Evolutionary conservation across 2,329 filamentous ascomycete genomes (phyloP).

Genomic region (Ascochyta lentis): DNA sequence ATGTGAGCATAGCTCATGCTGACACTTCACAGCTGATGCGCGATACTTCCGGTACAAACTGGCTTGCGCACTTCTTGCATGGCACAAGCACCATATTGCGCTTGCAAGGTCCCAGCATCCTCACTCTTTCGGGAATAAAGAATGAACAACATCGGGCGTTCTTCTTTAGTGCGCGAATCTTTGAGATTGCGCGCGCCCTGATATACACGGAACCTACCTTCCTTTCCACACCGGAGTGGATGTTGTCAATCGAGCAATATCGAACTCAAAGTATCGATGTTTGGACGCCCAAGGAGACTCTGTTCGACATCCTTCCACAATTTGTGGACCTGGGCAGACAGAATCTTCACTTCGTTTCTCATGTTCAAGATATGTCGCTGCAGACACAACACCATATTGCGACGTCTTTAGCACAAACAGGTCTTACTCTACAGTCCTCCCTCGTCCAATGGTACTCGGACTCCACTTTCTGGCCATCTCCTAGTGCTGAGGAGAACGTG

Average conservation of each 20-base stretch:
- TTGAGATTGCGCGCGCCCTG: slow-evolving; percentile 36
- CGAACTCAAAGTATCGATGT: slow-evolving; percentile 19
- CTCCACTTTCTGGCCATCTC: background rate
- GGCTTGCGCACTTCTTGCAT: slow-evolving; percentile 38
- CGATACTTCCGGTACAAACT: slow-evolving; percentile 33
- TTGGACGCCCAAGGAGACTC: slow-evolving; percentile 35
- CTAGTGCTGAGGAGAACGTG: background rate
- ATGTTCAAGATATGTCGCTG: background rate
- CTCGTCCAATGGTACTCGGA: slow-evolving; percentile 25
- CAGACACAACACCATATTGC: background rate
- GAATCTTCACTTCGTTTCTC: slow-evolving; percentile 4
- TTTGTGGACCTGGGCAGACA: slow-evolving; percentile 32
- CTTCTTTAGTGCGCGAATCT: slow-evolving; percentile 36
- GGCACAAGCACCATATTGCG: slow-evolving; percentile 36
- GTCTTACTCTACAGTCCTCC: slow-evolving; percentile 21
- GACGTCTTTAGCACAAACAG: slow-evolving; percentile 26
- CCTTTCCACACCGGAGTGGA: slow-evolving; percentile 28
- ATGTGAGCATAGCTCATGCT: background rate
- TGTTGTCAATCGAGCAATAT: slow-evolving; percentile 21
- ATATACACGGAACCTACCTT: slow-evolving; percentile 35
- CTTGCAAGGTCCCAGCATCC: slow-evolving; percentile 23
- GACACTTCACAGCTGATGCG: slow-evolving; percentile 30
- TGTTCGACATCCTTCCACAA: slow-evolving; percentile 35
- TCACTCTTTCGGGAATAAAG: slow-evolving; percentile 5
- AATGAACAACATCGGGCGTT: slow-evolving; percentile 26